Percentiles rank a stretch among this genome's conserved stretches.
Conservation (phyloP, 2,329 filamentous ascomycete species). For the Aspergillus ochraceus region DNA sequence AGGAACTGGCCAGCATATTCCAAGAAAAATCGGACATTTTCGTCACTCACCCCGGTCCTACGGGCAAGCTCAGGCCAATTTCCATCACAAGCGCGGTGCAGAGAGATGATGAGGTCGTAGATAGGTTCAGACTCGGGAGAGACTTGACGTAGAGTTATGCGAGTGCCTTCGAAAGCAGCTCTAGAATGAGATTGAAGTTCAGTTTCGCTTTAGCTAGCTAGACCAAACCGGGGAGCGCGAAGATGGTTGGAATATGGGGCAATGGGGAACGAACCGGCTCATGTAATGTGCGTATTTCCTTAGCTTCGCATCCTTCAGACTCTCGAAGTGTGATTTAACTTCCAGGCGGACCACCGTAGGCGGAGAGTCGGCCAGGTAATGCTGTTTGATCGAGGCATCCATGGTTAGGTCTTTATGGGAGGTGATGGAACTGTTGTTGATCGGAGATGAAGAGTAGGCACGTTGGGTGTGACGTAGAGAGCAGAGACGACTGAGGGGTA, state of each 20-base stretch:
- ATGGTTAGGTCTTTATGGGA: constrained; percentile 27
- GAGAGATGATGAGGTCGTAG: constrained; percentile 74
- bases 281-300: constrained; percentile 92
- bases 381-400: constrained; percentile 48
- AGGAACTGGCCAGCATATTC: constrained; percentile 78
- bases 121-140: constrained; percentile 80
- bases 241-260: neutral
- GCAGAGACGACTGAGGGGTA: constrained; percentile 16
- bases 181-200: constrained; percentile 43
- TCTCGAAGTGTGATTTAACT: constrained; percentile 90
- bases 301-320: constrained; percentile 56
- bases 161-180: constrained; percentile 73
- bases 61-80: constrained; percentile 69
- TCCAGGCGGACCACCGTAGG: constrained; percentile 84
- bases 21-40: constrained; percentile 67
- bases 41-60: constrained; percentile 63
- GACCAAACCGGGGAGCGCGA: neutral
- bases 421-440: constrained; percentile 10
- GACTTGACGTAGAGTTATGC: constrained; percentile 76
- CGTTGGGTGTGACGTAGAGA: constrained; percentile 13
- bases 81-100: constrained; percentile 66
- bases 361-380: constrained; percentile 89
- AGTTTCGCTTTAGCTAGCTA: constrained; percentile 9
- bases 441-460: constrained; percentile 18
- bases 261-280: constrained; percentile 59